Evolutionary conservation across 345 rosid species (phyloP).

Genomic region (thale cress (Arabidopsis thaliana)): DNA sequence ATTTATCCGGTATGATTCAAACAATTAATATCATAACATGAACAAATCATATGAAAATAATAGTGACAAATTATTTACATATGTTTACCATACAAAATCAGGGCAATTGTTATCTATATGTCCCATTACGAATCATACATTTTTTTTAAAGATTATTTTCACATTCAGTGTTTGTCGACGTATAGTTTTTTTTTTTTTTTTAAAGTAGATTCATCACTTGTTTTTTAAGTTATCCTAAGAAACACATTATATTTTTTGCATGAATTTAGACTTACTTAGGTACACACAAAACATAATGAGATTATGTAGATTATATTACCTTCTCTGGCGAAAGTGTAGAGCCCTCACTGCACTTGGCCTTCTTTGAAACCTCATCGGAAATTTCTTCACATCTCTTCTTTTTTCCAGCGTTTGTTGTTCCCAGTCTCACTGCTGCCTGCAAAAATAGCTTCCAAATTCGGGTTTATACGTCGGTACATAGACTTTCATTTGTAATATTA

Average conservation of each 20-base stretch:
- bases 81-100: too few relatives aligned
- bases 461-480: constrained; percentile 14
- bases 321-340: constrained; percentile 63
- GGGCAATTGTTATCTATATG: too few relatives aligned
- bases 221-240: not conserved
- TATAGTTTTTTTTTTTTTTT: too few relatives aligned
- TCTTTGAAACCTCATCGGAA: constrained; percentile 55
- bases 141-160: too few relatives aligned
- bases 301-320: constrained; percentile 48
- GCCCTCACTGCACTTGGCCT: constrained; percentile 57
- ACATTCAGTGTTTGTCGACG: too few relatives aligned
- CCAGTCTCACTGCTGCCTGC: constrained; percentile 54
- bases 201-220: too few relatives aligned
- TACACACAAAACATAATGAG: not conserved
- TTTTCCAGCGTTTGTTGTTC: constrained; percentile 58
- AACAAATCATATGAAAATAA: too few relatives aligned
- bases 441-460: constrained; percentile 20
- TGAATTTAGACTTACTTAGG: not conserved
- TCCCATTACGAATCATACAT: too few relatives aligned
- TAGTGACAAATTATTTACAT: too few relatives aligned
- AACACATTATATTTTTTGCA: not conserved
- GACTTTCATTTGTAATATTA: not conserved
- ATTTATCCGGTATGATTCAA: not conserved
- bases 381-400: constrained; percentile 67
- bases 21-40: too few relatives aligned